Evolutionary conservation across 2,329 filamentous ascomycete species (phyloP).

Genomic region (Hortaea werneckii): DNA sequence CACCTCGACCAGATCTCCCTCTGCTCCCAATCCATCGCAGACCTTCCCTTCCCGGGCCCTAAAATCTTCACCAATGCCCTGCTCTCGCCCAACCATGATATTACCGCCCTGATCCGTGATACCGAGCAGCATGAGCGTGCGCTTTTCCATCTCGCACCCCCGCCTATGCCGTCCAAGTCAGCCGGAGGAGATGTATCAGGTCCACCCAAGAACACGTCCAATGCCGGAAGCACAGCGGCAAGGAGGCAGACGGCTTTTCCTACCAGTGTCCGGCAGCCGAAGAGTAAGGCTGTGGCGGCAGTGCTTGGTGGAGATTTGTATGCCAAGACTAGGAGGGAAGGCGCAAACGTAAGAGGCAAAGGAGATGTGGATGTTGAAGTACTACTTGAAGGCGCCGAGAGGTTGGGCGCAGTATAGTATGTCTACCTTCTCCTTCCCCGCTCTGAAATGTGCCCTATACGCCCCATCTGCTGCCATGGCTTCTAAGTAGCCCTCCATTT

Average conservation of each 20-base stretch:
- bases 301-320: conserved; percentile 83
- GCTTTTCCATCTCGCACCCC: conserved; percentile 80
- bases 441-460: neutral
- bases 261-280: conserved; percentile 42
- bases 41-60: conserved; percentile 63
- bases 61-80: conserved; percentile 94
- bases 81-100: conserved; percentile 69
- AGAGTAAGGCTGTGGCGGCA: conserved; percentile 77
- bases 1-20: conserved; percentile 42
- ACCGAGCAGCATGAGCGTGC: conserved; percentile 91
- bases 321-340: conserved; percentile 58
- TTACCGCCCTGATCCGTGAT: conserved; percentile 87
- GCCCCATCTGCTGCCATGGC: neutral
- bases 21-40: conserved; percentile 38
- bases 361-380: conserved; percentile 81
- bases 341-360: conserved; percentile 34
- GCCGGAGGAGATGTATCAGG: conserved; percentile 21
- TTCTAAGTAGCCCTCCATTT: too few relatives aligned
- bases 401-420: conserved; percentile 76
- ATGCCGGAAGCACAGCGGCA: conserved; percentile 6
- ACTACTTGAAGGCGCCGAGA: conserved; percentile 76
- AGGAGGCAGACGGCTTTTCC: conserved; percentile 41
- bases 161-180: conserved; percentile 40
- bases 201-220: conserved; percentile 3
- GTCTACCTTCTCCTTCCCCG: conserved; percentile 16